phyloP scores from a whole-genome alignment of 1,139 yeast genomes.

The Taiozyma sp. region DNA sequence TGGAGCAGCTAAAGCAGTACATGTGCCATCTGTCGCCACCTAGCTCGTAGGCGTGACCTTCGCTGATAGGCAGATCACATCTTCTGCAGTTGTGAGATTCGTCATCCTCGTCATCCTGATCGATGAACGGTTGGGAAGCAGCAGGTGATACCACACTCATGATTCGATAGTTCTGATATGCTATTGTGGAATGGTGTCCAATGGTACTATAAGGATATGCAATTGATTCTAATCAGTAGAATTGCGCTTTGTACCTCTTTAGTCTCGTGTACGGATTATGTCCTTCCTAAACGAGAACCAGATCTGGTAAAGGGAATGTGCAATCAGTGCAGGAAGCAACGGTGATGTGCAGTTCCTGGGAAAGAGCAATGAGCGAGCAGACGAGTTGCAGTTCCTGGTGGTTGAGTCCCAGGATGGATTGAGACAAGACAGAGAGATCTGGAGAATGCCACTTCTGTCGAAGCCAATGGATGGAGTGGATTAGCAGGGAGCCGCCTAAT shows the following conservation, averaged over 20 bases:
- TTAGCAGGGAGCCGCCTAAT: background rate
- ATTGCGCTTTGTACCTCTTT: background rate
- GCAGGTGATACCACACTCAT: background rate
- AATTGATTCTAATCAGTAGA: background rate
- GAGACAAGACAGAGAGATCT: background rate
- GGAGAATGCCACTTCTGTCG: background rate
- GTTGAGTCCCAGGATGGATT: background rate
- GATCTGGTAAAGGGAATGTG: background rate
- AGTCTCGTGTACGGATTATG: background rate
- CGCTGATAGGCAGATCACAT: constrained; percentile 41
- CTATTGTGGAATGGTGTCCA: background rate
- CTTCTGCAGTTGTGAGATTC: constrained; percentile 22
- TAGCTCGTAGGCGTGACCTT: constrained; percentile 78
- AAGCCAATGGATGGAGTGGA: background rate
- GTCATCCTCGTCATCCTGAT: constrained; percentile 12
- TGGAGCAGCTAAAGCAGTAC: constrained; percentile 84
- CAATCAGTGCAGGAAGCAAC: background rate
- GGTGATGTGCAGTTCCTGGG: background rate
- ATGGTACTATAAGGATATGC: background rate
- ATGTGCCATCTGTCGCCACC: constrained; percentile 97
- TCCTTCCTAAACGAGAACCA: background rate
- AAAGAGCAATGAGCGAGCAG: background rate
- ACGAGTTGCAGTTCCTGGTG: background rate
- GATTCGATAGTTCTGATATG: background rate
- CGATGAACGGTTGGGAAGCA: background rate